Evolutionary conservation across 768 basidiomycete genomes (phyloP), one percentile per base, ranked within the genome.

Genomic region (Pholiota microspora): DNA sequence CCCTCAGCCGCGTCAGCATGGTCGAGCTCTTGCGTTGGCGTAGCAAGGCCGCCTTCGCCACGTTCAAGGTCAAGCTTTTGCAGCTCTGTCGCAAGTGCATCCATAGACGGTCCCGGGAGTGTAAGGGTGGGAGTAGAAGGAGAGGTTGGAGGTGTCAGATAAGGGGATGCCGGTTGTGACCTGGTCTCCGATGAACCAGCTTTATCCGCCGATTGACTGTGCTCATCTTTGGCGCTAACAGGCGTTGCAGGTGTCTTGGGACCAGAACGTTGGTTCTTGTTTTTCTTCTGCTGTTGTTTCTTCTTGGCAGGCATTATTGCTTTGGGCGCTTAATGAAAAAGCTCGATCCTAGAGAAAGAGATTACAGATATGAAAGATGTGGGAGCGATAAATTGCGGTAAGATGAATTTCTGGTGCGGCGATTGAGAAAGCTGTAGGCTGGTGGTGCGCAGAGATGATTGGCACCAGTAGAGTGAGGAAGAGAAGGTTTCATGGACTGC

Each of bases 81-180:
- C 4, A 42, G 40, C 21, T 42, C 18, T 7, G n/a, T 13, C 28
- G 27, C 46, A 31, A 31, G 29, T 21, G 12, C 45, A 31, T 36
- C 38, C 23, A 50, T 58, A 1, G 56, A 46, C 40, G 25, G 15
- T 18, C 10, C 42, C 12, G 56, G 52, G 10, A 57, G 44, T 16
- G 51, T 52, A 21, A 25, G 28, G n/a, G 45, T 27, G 44, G 56
- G 50, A 7, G 59, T 36, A 7, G 49, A 57, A 25, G 62, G 64
- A 25, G 65, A 66, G 6, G 60, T 61, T 7, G 58, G 63, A 34
- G 63, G 65, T 6, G 64, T 65, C 27, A 61, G 53, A 9, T 57
- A 59, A 13, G 55, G 55, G 6, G 61, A 60, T 34, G 15, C 48
- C 6, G 51, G 28, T 32, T 36, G 35, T 9, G 64, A 65, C 44